Base-by-base conservation (phyloP, 2,329 filamentous ascomycete species). In the Dactylellina sp. region DNA sequence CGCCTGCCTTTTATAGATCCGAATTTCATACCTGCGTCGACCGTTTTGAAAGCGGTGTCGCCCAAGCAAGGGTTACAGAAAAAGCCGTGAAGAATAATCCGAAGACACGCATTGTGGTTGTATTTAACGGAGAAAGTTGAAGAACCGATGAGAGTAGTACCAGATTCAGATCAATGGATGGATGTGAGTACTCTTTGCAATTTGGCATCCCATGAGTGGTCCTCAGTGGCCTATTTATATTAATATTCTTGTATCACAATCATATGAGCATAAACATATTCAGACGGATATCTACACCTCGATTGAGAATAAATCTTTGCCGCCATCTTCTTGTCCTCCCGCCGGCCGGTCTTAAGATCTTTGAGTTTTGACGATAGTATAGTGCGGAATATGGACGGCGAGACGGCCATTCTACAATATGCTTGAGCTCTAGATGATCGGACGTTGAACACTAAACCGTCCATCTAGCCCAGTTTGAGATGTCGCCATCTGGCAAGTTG, bases 21-120 rank as follows among this genome's bases (percentile, higher is more conserved):
- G 7, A n/a, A 20, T 40, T 44, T 42, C 49, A 16, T 70, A 70
- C 64, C 56, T 70, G 64, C 4, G 64, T 70, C 9, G 64, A 53
- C 4, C 64, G 64, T 35, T 70, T 70, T 20, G 56, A 39, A 24
- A 70, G 64, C 37, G 64, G 64, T 35, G 39, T 70, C 47, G 64
- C 64, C 56, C 56, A 61, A 22, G 47, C 56, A 44, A 70, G 49
- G 40, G 64, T 49, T 47, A 70, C 49, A 55, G 49, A 70, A 11
- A 46, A 18, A 4, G 64, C 64, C 18, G 55, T 70, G 14, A 61
- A 42, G n/a, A 70, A 32, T 18, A 70, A 49, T 16, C 20, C 28
- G 22, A 61, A 35, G 39, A 35, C 42, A 28, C 40, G 47, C 64
- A 70, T 70, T 37, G 20, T 47, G 40, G 9, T 18, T 53, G 35